Conservation (phyloP, 805 yeast genomes). For the Yarrowia sp. region DNA sequence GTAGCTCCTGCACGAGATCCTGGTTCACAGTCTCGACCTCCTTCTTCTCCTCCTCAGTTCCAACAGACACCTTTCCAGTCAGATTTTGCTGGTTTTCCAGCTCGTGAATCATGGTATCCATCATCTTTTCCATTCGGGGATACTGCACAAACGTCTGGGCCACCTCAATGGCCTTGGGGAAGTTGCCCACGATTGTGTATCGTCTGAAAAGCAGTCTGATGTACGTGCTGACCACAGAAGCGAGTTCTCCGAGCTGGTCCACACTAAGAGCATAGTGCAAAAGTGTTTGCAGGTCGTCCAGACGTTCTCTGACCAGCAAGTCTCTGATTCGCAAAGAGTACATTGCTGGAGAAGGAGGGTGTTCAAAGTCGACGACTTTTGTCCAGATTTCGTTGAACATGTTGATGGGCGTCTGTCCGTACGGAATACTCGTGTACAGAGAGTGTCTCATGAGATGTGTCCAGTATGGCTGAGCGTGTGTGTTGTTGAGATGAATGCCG, state of each 20-base stretch:
- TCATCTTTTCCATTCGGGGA: neutral
- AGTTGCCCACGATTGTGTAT: neutral
- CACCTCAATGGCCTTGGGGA: constrained; percentile 13
- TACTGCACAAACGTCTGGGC: neutral
- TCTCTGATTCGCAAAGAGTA: constrained; percentile 15
- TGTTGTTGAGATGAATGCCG: neutral
- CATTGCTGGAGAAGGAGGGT: neutral
- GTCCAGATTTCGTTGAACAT: neutral
- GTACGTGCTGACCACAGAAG: neutral
- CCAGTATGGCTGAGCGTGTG: neutral
- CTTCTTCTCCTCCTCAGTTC: neutral
- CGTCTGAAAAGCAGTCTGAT: neutral
- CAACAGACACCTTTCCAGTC: neutral
- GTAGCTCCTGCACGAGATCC: neutral
- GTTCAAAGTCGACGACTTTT: neutral
- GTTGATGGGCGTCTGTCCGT: neutral
- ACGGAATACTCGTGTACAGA: neutral
- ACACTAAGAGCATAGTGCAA: constrained; percentile 2
- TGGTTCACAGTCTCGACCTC: neutral
- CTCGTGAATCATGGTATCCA: neutral
- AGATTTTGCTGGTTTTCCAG: neutral
- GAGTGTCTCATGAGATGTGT: neutral
- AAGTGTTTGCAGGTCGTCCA: neutral
- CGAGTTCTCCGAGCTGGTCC: neutral
- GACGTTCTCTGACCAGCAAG: neutral